Evolutionary conservation across 495 filamentous ascomycete genomes (phyloP), one percentile per base, ranked within the genome.

Genomic region (Penicillium desertorum): DNA sequence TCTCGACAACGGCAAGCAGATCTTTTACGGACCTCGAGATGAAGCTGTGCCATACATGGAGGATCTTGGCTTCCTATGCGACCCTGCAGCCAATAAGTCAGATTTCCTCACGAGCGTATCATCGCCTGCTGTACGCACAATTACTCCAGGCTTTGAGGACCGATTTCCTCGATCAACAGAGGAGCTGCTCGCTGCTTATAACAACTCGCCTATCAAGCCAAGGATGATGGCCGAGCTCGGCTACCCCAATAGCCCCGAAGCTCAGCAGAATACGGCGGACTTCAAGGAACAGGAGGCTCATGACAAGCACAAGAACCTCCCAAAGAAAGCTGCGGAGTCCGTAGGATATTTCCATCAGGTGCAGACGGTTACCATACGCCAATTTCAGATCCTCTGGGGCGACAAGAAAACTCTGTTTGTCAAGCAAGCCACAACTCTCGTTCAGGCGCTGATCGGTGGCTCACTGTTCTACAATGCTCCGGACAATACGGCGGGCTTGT

Each of bases 81-180:
- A 61, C 23, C 23, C 23, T 23, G 23, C 73, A 81, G 73, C 88
- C 75, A 0, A 86, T 79, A 6, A 79, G 23, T 23, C 83, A 29
- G 88, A 90, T 63, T 90, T 89, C 10, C 78, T 90, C 65, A 89
- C 86, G 9, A 85, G 84, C 41, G 23, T 23, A 23, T 23, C 23
- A 4, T 3, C 4, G 23, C 78, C 84, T 4, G 66, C 75, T 5
- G 84, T 88, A 47, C 82, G 88, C 12, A 73, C 76, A 77, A 0
- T 67, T 74, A 4, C 23, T 4, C 23, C 5, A 5, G 88, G 86
- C 0, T 67, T 61, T 50, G 71, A 76, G 46, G 41, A 64, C 14
- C 63, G 47, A 5, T 78, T 77, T 42, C 76, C 77, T 16, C 70
- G 75, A 23, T 23, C 19, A 78, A 62, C 75, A 7, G 64, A 73